Evolutionary conservation across 148 eudicot genomes (phyloP).

Genomic region (Chenopodium suecicum): DNA sequence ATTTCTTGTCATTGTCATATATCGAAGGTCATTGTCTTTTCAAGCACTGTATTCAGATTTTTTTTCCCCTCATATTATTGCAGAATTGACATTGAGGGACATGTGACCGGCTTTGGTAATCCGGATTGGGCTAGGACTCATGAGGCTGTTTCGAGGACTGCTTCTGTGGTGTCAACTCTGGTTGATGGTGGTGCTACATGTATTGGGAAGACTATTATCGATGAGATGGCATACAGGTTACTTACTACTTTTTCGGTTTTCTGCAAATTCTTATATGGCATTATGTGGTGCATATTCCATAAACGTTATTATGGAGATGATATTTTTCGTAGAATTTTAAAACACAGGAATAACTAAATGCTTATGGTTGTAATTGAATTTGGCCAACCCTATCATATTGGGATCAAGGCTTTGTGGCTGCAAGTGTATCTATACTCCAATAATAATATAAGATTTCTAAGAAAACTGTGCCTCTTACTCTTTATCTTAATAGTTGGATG

Average conservation of each 20-base stretch:
- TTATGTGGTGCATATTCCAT: not conserved
- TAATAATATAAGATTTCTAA: not conserved
- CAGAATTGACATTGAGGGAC: conserved; percentile 85
- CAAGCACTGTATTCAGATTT: not conserved
- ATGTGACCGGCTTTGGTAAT: conserved; percentile 87
- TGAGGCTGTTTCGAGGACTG: conserved; percentile 72
- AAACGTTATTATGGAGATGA: not conserved
- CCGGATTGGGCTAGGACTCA: conserved; percentile 89
- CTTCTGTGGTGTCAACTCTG: conserved; percentile 62
- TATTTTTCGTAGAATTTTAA: not conserved
- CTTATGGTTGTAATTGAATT: not conserved
- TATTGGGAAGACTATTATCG: conserved; percentile 79
- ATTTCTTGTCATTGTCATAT: not conserved
- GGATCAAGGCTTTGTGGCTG: too few relatives aligned
- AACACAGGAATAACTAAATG: not conserved
- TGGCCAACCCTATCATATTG: not conserved
- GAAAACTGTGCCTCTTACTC: not conserved
- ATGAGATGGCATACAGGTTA: conserved; percentile 91
- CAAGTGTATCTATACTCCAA: not conserved
- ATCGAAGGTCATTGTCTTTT: not conserved
- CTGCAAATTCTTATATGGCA: conserved; percentile 1
- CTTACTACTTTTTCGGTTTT: conserved; percentile 21
- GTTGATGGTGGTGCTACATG: conserved; percentile 98
- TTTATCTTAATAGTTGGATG: not conserved
- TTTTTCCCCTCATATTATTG: not conserved